Evolutionary conservation across 1,139 yeast genomes (phyloP), one percentile per base, ranked within the genome.

Genomic region (Candida dubliniensis): DNA sequence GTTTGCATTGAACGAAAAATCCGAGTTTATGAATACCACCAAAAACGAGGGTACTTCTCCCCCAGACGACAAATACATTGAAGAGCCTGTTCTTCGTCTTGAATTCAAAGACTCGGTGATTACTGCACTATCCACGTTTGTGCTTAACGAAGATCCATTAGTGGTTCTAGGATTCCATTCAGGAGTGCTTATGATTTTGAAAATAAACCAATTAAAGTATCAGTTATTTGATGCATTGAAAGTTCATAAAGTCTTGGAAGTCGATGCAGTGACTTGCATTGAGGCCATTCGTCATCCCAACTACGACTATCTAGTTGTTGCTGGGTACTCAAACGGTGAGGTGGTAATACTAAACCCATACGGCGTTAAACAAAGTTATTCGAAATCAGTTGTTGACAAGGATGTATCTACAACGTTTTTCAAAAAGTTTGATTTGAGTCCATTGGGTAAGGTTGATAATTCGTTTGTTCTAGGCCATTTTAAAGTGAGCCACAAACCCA

Each of bases 401-500:
- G 78, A 73, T 48, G 53, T 62, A 5, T 61, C 61, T 48, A 60
- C 63, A 8, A 71, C 76, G 1, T 72, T 64, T 52, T 73, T 69
- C 54, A 69, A 65, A 46, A 66, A 62, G 42, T 69, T 69, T 47
- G 75, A 72, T 48, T 57, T 72, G 44, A 66, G 74, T 47, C 62
- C 69, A 1, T 58, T 63, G 29, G 50, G 45, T 30, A 40, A 46
- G 37, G 30, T 41, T 10, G 25, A 41, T 5, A 44, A 38, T 11
- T 48, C 47, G 23, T 35, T 43, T 25, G 50, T 44, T 35, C 23
- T 45, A 29, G 83, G 85, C 1, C 87, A 82, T 53, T 79, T 82
- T 58, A 82, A 82, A 50, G 56, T 85, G 11, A 75, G 87, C 24
- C 77, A 77, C 48, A 75, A 76, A 46, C 79, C 89, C 1, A 72